A percentile compares a stretch with the other conserved stretches of the same genome.
Evolutionary conservation across 768 basidiomycete genomes (phyloP).

Genomic region (Clitopilus passeckerianus): DNA sequence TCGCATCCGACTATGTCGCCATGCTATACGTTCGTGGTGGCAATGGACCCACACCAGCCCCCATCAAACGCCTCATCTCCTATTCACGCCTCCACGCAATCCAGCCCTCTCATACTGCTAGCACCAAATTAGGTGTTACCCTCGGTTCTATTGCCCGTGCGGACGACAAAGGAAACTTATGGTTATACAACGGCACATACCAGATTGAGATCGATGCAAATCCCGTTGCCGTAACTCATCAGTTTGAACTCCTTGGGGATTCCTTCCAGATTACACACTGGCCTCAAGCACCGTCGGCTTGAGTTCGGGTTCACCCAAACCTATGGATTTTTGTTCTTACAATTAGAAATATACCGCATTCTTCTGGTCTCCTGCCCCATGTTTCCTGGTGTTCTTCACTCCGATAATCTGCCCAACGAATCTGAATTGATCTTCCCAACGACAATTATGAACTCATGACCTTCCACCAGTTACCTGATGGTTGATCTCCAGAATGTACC

Average conservation of each 20-base stretch:
- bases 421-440: no score
- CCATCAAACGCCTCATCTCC: constrained; percentile 46
- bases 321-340: no score
- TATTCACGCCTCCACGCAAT: constrained; percentile 36
- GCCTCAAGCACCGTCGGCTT: constrained; percentile 12
- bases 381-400: no score
- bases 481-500: no score
- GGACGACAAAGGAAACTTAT: constrained; percentile 38
- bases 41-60: constrained; percentile 46
- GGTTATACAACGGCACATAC: constrained; percentile 42
- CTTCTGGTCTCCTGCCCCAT: no score
- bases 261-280: constrained; percentile 33
- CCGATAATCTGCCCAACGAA: no score
- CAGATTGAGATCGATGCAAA: constrained; percentile 36
- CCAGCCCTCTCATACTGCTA: constrained; percentile 15
- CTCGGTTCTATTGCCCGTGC: constrained; percentile 45
- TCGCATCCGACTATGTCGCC: constrained; percentile 50
- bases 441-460: no score
- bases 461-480: no score
- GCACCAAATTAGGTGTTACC: constrained; percentile 33
- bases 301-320: not conserved
- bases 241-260: constrained; percentile 38
- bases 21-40: constrained; percentile 45
- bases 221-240: constrained; percentile 26
- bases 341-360: no score